Percentiles rank a stretch among this genome's conserved stretches.
These are phyloP conservation scores for Metschnikowia similis DNA, from an alignment of 805 yeast species.

Conservation along the genomic window DNA sequence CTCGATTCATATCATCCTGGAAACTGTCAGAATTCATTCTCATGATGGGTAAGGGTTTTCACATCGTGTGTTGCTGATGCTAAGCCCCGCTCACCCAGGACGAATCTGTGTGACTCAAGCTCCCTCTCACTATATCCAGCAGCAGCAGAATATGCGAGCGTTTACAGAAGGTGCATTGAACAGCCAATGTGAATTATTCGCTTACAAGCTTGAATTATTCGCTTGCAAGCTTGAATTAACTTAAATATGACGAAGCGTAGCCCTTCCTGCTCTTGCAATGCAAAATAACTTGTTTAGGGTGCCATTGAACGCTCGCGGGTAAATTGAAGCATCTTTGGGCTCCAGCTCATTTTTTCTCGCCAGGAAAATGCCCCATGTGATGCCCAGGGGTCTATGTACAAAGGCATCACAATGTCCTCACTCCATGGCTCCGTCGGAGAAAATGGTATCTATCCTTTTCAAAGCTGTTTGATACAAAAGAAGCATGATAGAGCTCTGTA, in stretches of 20 bases:
- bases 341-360: no score
- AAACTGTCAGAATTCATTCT: no score
- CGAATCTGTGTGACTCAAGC: no score
- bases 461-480: constrained; percentile 78
- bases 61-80: no score
- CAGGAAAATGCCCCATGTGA: not conserved
- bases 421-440: constrained; percentile 7
- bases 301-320: not conserved
- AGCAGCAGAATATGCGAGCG: not conserved
- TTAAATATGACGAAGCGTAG: not conserved
- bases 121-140: not conserved
- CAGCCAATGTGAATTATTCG: not conserved
- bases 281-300: not conserved
- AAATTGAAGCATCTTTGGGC: not conserved
- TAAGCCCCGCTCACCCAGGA: no score
- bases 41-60: no score
- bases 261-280: not conserved
- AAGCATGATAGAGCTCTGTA: constrained; percentile 93
- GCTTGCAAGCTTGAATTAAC: not conserved
- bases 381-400: constrained; percentile 1
- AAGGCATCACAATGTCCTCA: not conserved
- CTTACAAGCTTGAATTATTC: no score
- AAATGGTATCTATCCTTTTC: constrained; percentile 41
- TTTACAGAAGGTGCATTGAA: not conserved
- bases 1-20: no score